Conservation (phyloP, 805 yeast species). For the Pichia ethanolica region DNA sequence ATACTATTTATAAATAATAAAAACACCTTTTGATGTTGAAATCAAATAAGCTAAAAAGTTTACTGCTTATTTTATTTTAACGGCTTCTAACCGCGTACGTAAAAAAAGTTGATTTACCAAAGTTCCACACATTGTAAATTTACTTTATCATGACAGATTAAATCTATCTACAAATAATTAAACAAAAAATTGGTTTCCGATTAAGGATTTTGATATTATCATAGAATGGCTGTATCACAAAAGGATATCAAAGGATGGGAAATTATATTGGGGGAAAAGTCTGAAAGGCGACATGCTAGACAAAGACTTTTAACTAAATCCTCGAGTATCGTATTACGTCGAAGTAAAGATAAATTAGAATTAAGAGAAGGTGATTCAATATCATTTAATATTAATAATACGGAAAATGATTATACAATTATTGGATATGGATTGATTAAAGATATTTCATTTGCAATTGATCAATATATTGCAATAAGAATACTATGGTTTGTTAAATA, state of each 20-base stretch:
- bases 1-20: too few species aligned
- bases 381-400: conserved; percentile 21
- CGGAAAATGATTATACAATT: conserved; percentile 20
- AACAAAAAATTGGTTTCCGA: too few species aligned
- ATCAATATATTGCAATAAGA: conserved; percentile 39
- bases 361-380: conserved; percentile 49
- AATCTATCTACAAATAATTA: too few species aligned
- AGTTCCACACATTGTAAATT: too few species aligned
- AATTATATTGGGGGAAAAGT: conserved; percentile 12
- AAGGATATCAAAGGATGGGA: conserved; percentile 33
- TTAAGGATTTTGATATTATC: too few species aligned
- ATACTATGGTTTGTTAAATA: conserved; percentile 42
- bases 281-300: conserved; percentile 20
- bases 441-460: conserved; percentile 45
- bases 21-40: too few species aligned
- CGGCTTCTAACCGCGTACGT: too few species aligned
- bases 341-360: conserved; percentile 41
- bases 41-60: too few species aligned
- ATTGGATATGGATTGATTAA: conserved; percentile 39
- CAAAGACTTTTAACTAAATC: neutral
- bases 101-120: too few species aligned
- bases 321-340: conserved; percentile 26
- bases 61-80: too few species aligned
- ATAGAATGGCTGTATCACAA: conserved; percentile 20
- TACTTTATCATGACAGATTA: too few species aligned